Evolutionary conservation across 495 filamentous ascomycete genomes (phyloP).

Genomic region (Hypoxylon fragiforme): DNA sequence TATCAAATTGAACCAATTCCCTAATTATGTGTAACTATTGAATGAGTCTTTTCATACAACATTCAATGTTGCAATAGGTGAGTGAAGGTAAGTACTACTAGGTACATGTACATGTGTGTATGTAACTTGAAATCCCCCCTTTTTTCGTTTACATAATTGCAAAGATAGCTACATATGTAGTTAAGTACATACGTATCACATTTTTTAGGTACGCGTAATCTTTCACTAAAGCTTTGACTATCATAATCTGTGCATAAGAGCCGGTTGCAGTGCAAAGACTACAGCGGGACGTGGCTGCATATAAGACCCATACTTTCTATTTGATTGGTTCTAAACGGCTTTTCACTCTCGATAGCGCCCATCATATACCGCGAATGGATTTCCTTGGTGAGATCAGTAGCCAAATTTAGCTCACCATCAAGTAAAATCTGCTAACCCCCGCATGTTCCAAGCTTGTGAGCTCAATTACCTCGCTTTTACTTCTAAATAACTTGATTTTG

Average conservation of each 20-base stretch:
- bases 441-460: neutral
- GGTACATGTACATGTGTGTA: no score
- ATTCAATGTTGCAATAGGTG: no score
- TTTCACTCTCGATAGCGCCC: constrained; percentile 1
- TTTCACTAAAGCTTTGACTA: neutral
- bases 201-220: neutral
- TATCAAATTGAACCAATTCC: no score
- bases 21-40: no score
- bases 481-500: neutral
- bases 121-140: no score
- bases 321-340: constrained; percentile 1
- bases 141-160: no score
- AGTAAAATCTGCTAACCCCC: constrained; percentile 25
- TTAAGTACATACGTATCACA: no score
- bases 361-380: constrained; percentile 12
- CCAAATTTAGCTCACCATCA: constrained; percentile 23
- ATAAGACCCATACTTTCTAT: no score
- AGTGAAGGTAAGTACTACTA: no score
- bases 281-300: neutral
- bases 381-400: constrained; percentile 10
- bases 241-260: neutral
- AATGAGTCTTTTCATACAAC: no score
- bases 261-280: neutral
- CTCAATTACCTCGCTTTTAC: neutral
- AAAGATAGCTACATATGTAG: no score